Base-by-base conservation (phyloP, 805 yeast species). In the Lipomyces lipofer region DNA sequence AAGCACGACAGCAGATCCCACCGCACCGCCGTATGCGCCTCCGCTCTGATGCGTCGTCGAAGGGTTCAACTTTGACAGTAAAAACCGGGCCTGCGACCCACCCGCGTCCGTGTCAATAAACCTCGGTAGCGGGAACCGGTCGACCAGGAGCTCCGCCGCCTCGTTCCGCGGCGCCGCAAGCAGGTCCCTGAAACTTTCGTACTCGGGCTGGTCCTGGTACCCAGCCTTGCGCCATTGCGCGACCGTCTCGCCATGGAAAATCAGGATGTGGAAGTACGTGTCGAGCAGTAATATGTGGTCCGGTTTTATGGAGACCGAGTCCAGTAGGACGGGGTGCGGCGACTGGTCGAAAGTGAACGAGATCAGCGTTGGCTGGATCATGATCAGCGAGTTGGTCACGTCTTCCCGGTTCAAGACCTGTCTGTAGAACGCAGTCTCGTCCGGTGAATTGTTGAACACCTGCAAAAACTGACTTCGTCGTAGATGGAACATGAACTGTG, bases 101-200 rank as follows among this genome's bases (percentile, higher is more conserved):
- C 99, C 98, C 65, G 92, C 97, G 69, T 92, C 97, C 56, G 97
- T 89, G 66, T 92, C 96, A 64, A 94, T 91, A 68, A 92, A 94
- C 73, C 99, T 82, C 45, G 99, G 99, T 67, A 94, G 78, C 65
- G 99, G 99, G 83, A 89, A 92, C 69, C 99, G 81, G 69, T 94
- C 98, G 35, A 86, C 82, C 66, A 94, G 81, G 61, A 95, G 77
- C 64, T 86, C 89, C 5, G 96, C 92, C 21, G 98, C 98, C 72
- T 94, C 99, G 51, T 79, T 79, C 67, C 88, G 84, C 43, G 99
- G 97, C 60, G 85, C 91, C 56, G 88, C 92, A 65, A 94, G 81
- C 71, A 94, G 80, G 51, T 80, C 82, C 71, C 87, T 87, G 74
- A 94, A 89, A 66, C 89, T 88, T 32, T 83, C 92, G 71, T 90